These are phyloP conservation scores for Fusarium graminum DNA, from an alignment of 2,329 filamentous ascomycete genomes.

Conservation along the genomic window DNA sequence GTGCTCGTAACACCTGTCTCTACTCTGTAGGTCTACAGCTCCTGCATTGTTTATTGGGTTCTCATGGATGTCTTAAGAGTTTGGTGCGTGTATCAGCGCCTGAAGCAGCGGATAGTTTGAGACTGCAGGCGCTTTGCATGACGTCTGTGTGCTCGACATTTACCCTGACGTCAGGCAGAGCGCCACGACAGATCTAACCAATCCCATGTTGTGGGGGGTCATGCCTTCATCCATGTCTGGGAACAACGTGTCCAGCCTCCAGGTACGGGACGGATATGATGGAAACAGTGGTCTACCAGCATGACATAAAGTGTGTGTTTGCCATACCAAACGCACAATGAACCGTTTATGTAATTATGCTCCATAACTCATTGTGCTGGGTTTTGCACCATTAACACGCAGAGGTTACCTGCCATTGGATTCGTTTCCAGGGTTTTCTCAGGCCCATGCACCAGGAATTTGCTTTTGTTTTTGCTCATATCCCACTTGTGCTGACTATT, in stretches of 20 bases:
- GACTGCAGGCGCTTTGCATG: conserved; percentile 39
- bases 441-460: conserved; percentile 11
- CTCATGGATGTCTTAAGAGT: conserved; percentile 29
- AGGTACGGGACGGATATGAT: conserved; percentile 19
- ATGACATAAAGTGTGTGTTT: neutral
- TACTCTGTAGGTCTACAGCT: neutral
- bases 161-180: conserved; percentile 49
- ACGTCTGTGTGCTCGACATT: conserved; percentile 42
- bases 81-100: conserved; percentile 34
- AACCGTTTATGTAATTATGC: conserved; percentile 3
- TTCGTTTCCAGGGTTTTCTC: conserved; percentile 2
- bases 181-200: conserved; percentile 49
- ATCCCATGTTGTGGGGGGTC: conserved; percentile 48
- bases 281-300: neutral
- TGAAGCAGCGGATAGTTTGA: conserved; percentile 45
- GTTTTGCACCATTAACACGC: conserved; percentile 17
- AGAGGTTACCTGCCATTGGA: conserved; percentile 14
- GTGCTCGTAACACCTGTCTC: conserved; percentile 14
- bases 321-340: conserved; percentile 1
- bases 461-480: neutral
- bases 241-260: conserved; percentile 47
- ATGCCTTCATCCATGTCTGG: conserved; percentile 34
- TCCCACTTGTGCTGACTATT: conserved; percentile 5
- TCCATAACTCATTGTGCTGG: conserved; percentile 9
- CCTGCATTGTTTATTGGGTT: conserved; percentile 14